Conservation (phyloP, 2,329 filamentous ascomycete genomes). For the Apiospora hydei region DNA sequence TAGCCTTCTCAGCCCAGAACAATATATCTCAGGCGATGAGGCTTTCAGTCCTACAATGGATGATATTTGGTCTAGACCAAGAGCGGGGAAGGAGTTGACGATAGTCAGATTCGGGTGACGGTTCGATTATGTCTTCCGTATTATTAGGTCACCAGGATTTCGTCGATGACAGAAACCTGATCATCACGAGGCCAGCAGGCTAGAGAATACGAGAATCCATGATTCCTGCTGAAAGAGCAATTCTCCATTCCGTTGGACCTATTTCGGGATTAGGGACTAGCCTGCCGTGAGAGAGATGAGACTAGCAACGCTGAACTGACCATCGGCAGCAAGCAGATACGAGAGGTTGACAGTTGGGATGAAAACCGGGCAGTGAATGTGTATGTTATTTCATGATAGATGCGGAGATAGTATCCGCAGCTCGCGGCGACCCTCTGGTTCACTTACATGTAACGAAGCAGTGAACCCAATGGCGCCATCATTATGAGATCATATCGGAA, state of each 20-base stretch:
- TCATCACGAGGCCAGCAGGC: neutral
- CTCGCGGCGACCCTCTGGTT: neutral
- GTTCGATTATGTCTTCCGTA: neutral
- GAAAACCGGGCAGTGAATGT: neutral
- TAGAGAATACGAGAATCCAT: neutral
- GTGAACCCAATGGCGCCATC: neutral
- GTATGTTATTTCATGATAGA: neutral
- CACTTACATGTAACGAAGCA: neutral
- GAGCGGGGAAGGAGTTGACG: neutral
- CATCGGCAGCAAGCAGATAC: neutral
- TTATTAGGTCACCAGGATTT: rapidly evolving
- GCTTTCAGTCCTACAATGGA: neutral
- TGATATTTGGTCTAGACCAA: neutral
- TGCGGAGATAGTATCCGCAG: too few species aligned
- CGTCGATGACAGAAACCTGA: neutral
- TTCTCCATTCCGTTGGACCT: neutral
- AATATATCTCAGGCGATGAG: neutral
- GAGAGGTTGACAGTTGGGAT: neutral
- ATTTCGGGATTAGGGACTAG: neutral
- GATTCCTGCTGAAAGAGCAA: neutral
- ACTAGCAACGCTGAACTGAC: neutral
- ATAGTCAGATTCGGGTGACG: neutral
- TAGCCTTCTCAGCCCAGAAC: neutral
- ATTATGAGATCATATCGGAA: neutral
- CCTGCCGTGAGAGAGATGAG: neutral